phyloP scores from a whole-genome alignment of 2,329 filamentous ascomycete species.

The Epichloe sp. region DNA sequence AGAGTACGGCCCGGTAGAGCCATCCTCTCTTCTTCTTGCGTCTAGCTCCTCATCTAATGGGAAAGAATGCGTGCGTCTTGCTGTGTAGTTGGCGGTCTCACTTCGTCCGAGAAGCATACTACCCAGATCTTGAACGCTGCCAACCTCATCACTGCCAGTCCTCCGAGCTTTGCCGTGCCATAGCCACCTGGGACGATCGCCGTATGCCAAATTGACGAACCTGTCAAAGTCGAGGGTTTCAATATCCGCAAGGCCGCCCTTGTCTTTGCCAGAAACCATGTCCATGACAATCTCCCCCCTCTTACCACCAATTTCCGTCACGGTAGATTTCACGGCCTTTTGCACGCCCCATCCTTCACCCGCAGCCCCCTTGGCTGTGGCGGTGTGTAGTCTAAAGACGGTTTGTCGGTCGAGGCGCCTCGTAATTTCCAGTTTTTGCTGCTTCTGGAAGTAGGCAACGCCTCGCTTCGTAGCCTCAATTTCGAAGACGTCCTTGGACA shows the following conservation, averaged over 20 bases:
- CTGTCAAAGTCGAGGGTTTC: constrained; percentile 83
- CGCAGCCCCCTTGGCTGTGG: constrained; percentile 80
- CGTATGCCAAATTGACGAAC: constrained; percentile 65
- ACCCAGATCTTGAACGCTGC: constrained; percentile 31
- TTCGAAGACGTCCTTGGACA: constrained; percentile 87
- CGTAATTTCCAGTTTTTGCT: constrained; percentile 65
- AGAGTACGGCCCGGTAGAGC: constrained; percentile 27
- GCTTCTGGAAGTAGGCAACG: constrained; percentile 80
- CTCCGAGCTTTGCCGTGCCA: constrained; percentile 86
- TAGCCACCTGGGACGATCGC: constrained; percentile 81
- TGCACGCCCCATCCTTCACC: constrained; percentile 88
- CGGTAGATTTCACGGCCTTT: constrained; percentile 86
- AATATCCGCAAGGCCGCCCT: constrained; percentile 80
- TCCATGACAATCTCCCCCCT: constrained; percentile 93
- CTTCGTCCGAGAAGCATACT: constrained; percentile 43
- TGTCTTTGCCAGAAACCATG: constrained; percentile 79
- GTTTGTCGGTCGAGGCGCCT: constrained; percentile 74
- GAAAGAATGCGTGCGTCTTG: constrained; percentile 37
- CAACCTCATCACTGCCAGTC: constrained; percentile 29
- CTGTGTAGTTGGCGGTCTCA: constrained; percentile 24
- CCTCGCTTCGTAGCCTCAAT: constrained; percentile 69
- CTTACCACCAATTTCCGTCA: constrained; percentile 86
- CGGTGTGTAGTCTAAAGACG: constrained; percentile 63
- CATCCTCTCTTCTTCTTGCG: constrained; percentile 31
- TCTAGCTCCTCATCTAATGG: constrained; percentile 40